Evolutionary conservation across 139 green algal species (phyloP).

Genomic region (Haematococcus sp.): DNA sequence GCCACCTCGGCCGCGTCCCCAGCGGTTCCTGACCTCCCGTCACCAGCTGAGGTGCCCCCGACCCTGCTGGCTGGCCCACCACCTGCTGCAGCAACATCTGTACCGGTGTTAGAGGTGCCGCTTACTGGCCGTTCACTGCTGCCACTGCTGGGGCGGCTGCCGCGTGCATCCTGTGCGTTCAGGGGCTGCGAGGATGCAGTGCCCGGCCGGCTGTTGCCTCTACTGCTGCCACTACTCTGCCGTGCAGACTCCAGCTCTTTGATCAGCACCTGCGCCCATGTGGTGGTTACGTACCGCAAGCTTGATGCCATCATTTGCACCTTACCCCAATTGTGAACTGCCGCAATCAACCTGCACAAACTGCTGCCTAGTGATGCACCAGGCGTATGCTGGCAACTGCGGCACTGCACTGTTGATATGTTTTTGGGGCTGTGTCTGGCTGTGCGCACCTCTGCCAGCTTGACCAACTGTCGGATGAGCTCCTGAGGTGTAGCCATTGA

Average conservation of each 20-base stretch:
- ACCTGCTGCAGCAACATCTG: not conserved
- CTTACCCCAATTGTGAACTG: too few relatives aligned
- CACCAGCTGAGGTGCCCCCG: not conserved
- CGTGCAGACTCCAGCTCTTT: constrained; percentile 26
- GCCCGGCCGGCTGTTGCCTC: constrained; percentile 3
- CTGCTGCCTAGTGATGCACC: too few relatives aligned
- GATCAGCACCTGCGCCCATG: constrained; percentile 23
- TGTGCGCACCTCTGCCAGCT: constrained; percentile 29
- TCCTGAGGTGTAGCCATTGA: constrained; percentile 15
- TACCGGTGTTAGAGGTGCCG: not conserved
- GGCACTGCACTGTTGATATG: too few relatives aligned
- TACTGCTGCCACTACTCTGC: not conserved
- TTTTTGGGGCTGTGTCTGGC: too few relatives aligned
- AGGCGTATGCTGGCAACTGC: too few relatives aligned
- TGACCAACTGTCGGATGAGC: constrained; percentile 26
- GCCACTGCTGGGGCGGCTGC: not conserved
- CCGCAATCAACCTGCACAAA: too few relatives aligned
- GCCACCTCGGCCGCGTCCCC: constrained; percentile 3
- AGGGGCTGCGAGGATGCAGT: not conserved
- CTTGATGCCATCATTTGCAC: too few relatives aligned
- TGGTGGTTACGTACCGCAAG: too few relatives aligned
- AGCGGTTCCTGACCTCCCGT: not conserved
- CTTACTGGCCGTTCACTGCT: not conserved
- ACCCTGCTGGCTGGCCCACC: not conserved
- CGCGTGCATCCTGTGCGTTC: not conserved